A percentile compares a stretch with the other conserved stretches of the same genome.
Conservation (phyloP, 306 rosid genomes). For the Ormosia semicastrata region DNA sequence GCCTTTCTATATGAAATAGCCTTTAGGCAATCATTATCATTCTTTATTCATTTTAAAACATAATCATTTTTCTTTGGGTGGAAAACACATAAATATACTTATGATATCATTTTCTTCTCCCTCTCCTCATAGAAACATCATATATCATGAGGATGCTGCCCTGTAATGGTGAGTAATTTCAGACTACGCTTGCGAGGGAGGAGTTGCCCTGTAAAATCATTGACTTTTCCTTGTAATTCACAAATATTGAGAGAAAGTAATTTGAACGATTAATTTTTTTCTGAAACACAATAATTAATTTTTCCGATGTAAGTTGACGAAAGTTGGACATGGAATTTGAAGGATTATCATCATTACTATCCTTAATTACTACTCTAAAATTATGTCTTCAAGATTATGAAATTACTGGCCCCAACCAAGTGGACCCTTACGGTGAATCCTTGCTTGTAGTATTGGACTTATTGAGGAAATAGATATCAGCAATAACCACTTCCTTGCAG, state of each 20-base stretch:
- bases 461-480: neutral
- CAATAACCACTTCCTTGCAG: neutral
- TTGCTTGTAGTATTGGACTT: neutral
- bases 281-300: neutral
- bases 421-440: slow-evolving; percentile 34
- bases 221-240: neutral
- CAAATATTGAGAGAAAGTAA: neutral
- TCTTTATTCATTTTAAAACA: neutral
- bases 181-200: neutral
- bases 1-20: neutral
- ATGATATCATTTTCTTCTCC: neutral
- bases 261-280: neutral
- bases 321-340: neutral
- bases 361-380: slow-evolving; percentile 30
- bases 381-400: slow-evolving; percentile 23
- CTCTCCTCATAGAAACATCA: neutral
- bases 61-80: neutral
- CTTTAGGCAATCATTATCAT: neutral
- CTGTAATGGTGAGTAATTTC: neutral
- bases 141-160: neutral
- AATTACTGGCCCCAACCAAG: slow-evolving; percentile 26
- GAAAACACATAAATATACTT: neutral
- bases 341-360: neutral
- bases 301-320: neutral
- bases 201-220: neutral